These are phyloP conservation scores for Anisogramma anomala DNA, from an alignment of 2,329 filamentous ascomycete species.

Conservation along the genomic window DNA sequence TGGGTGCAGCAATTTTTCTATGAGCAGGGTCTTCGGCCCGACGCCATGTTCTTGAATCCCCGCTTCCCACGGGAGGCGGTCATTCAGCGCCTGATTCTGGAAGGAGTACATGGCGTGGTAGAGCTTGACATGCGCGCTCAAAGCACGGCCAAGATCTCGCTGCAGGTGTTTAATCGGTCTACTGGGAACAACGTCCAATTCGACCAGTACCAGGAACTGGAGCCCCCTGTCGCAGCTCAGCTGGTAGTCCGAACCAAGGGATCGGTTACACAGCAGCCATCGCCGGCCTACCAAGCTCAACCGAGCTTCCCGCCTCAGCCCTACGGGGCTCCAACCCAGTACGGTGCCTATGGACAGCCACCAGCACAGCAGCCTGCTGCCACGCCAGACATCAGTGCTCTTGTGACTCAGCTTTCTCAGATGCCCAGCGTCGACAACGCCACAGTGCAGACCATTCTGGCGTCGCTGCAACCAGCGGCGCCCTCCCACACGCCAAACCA, in stretches of 20 bases:
- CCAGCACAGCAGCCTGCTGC: conserved; percentile 17
- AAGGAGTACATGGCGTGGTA: conserved; percentile 78
- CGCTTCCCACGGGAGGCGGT: conserved; percentile 66
- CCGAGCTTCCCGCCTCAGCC: conserved; percentile 22
- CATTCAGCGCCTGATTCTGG: conserved; percentile 73
- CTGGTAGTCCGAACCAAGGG: conserved; percentile 63
- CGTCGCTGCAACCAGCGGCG: conserved; percentile 36
- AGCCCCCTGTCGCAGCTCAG: conserved; percentile 67
- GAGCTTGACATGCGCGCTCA: conserved; percentile 63
- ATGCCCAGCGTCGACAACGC: conserved; percentile 58
- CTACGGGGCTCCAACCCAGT: conserved; percentile 17
- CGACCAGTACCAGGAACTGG: conserved; percentile 76
- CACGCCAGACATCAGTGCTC: conserved; percentile 44
- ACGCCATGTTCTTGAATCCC: conserved; percentile 69
- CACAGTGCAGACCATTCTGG: conserved; percentile 58
- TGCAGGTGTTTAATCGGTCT: conserved; percentile 78
- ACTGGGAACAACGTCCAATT: conserved; percentile 69
- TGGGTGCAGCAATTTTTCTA: conserved; percentile 73
- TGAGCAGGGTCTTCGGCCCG: conserved; percentile 58
- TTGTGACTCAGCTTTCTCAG: conserved; percentile 50
- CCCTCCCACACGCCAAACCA: conserved; percentile 1
- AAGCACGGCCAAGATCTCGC: conserved; percentile 57
- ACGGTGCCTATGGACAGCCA: conserved; percentile 22
- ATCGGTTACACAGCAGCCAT: conserved; percentile 16
- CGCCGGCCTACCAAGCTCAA: conserved; percentile 20